Evolutionary conservation across 768 basidiomycete genomes (phyloP), one percentile per base, ranked within the genome.

Genomic region (Mycena epipterygia): DNA sequence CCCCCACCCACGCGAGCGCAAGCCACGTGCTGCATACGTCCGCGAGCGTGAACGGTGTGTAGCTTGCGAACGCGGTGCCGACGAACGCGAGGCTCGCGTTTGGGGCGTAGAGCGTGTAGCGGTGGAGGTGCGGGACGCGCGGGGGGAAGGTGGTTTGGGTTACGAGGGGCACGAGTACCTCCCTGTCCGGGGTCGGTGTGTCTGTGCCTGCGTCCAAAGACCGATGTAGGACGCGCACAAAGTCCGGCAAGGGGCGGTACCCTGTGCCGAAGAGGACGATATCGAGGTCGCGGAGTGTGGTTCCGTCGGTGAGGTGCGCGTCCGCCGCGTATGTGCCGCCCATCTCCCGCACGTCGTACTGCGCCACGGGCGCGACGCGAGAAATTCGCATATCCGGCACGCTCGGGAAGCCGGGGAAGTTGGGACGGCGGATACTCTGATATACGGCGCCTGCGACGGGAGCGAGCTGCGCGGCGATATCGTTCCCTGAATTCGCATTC

Each of bases 21-120:
- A 82, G 79, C 80, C 81, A 81, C 6, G 79, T 80, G 70, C 79
- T 80, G 52, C 74, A 79, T 32, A 81, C 73, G 55, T 82, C 79
- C 29, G 80, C 75, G 68, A 82, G 70, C 2, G 72, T 62, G 58
- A 82, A 81, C 12, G 81, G 81, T 41, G 73, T 80, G 46, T 80
- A 79, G 7, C 76, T 77, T 4, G 79, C 52, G n/a, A 79, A 42
- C 1, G 71, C 71, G 17, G 76, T 78, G 27, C 80, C 81, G 56
- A 74, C 74, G 68, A 81, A 78, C 27, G 80, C 81, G 30, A 81
- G 75, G 0, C 75, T 67, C 21, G 79, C 63, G 46, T 81, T 82
- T 42, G 39, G 71, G 0, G 76, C 76, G 42, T 82, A 82, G 7
- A 82, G 48, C 1, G 75, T 66, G 42, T 82, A 81, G 29, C 76